Percentiles rank a stretch among this genome's conserved stretches.
phyloP scores from a whole-genome alignment of 805 yeast species.

The Candida patagonica region DNA sequence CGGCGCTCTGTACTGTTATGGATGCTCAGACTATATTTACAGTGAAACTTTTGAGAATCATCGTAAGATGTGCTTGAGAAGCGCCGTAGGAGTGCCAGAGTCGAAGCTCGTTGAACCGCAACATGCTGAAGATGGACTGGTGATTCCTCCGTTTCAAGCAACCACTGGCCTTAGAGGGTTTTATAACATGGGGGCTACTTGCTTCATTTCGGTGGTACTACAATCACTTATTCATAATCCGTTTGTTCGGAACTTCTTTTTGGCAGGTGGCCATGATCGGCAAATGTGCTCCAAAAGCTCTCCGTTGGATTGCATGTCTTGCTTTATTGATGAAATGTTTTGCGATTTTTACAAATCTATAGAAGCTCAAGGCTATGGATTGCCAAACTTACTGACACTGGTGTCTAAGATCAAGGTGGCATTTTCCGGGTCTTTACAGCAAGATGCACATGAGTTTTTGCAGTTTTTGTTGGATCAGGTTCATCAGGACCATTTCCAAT shows the following conservation, averaged over 20 bases:
- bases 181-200: slow-evolving; percentile 92
- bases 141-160: slow-evolving; percentile 42
- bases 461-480: slow-evolving; percentile 82
- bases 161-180: slow-evolving; percentile 80
- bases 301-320: slow-evolving; percentile 54
- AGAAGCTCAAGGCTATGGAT: slow-evolving; percentile 62
- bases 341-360: slow-evolving; percentile 61
- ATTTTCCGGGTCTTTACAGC: slow-evolving; percentile 92
- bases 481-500: slow-evolving; percentile 34
- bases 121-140: neutral
- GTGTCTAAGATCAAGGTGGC: slow-evolving; percentile 74
- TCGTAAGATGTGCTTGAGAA: slow-evolving; percentile 24
- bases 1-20: slow-evolving; percentile 63
- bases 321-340: slow-evolving; percentile 75
- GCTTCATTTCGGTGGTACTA: slow-evolving; percentile 89
- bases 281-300: slow-evolving; percentile 24
- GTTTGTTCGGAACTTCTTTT: slow-evolving; percentile 63
- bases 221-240: slow-evolving; percentile 92
- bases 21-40: slow-evolving; percentile 64
- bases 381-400: slow-evolving; percentile 69
- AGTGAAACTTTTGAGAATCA: slow-evolving; percentile 49
- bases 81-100: slow-evolving; percentile 4
- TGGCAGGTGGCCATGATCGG: slow-evolving; percentile 67
- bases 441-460: slow-evolving; percentile 98
- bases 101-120: neutral